phyloP scores from a whole-genome alignment of 2,329 filamentous ascomycete species.

The Fragosphaeria purpurea region DNA sequence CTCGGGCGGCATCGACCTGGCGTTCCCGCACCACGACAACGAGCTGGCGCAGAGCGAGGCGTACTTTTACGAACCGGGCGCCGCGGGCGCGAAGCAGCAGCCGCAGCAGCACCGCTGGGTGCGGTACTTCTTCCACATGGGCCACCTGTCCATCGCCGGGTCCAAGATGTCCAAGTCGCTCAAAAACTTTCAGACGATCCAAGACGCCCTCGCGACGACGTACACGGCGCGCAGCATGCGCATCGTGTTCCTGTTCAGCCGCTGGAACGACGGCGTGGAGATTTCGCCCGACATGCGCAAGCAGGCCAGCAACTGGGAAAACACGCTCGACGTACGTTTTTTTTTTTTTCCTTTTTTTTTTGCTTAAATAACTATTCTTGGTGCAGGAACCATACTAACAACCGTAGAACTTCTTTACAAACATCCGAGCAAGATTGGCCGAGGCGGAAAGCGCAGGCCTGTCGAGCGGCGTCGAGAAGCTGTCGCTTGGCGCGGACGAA shows the following conservation, averaged over 20 bases:
- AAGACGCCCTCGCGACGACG: constrained; percentile 49
- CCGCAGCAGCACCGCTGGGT: constrained; percentile 43
- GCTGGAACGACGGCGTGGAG: constrained; percentile 61
- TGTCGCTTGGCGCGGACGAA: constrained; percentile 5
- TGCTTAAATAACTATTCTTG: too few relatives aligned
- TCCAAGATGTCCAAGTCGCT: constrained; percentile 65
- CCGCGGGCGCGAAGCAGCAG: constrained; percentile 29
- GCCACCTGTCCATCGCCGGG: constrained; percentile 37
- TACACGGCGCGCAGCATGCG: constrained; percentile 57
- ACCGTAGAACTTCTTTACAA: constrained; percentile 13
- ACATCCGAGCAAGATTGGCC: constrained; percentile 12
- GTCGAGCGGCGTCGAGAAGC: constrained; percentile 4
- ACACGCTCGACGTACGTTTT: constrained; percentile 11
- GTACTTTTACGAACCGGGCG: constrained; percentile 42
- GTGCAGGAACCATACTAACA: neutral
- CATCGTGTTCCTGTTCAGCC: constrained; percentile 58
- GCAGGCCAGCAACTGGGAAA: constrained; percentile 50
- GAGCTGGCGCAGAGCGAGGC: constrained; percentile 64
- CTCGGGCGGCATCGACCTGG: constrained; percentile 59
- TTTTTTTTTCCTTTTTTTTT: neutral
- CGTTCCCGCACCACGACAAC: constrained; percentile 41
- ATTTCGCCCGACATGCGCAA: constrained; percentile 56
- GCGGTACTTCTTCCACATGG: constrained; percentile 68
- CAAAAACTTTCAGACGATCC: constrained; percentile 65
- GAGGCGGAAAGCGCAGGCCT: constrained; percentile 1